These are phyloP conservation scores for Nepenthes mirabilis DNA, from an alignment of 148 eudicot species.

Conservation along the genomic window DNA sequence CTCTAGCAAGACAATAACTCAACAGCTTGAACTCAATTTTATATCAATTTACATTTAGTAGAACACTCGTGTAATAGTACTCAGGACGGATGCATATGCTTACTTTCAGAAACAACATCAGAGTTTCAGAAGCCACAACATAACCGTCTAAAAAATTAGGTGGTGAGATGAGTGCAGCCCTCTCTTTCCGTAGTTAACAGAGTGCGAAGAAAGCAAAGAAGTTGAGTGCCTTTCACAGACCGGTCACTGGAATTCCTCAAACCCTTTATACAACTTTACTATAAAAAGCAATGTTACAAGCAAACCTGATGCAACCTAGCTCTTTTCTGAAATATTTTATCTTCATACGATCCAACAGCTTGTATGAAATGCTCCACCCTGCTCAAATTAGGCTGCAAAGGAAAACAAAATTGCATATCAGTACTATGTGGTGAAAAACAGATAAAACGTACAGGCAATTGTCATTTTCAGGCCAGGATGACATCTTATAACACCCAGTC, in stretches of 20 bases:
- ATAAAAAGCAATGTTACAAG: background rate
- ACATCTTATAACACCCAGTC: background rate
- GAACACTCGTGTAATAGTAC: background rate
- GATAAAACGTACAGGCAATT: background rate
- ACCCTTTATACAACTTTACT: background rate
- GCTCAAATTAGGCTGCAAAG: slow-evolving; percentile 54
- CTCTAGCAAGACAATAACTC: too few relatives aligned
- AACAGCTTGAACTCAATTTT: too few relatives aligned
- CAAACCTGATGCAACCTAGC: slow-evolving; percentile 73
- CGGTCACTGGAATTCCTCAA: too few relatives aligned
- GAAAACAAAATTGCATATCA: background rate
- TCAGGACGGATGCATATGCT: too few relatives aligned
- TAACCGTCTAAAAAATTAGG: too few relatives aligned
- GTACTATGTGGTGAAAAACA: background rate
- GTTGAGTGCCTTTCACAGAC: too few relatives aligned
- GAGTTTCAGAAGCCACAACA: too few relatives aligned
- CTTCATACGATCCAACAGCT: slow-evolving; percentile 93
- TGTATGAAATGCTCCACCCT: slow-evolving; percentile 85
- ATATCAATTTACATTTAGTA: background rate
- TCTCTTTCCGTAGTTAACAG: too few relatives aligned
- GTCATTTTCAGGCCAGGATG: slow-evolving; percentile 5
- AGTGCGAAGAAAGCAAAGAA: too few relatives aligned
- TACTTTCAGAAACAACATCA: too few relatives aligned
- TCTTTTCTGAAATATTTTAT: slow-evolving; percentile 81
- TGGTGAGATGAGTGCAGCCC: too few relatives aligned